Conservation (phyloP, 1,284 basidiomycete species). For the Puccinia novopanici region DNA sequence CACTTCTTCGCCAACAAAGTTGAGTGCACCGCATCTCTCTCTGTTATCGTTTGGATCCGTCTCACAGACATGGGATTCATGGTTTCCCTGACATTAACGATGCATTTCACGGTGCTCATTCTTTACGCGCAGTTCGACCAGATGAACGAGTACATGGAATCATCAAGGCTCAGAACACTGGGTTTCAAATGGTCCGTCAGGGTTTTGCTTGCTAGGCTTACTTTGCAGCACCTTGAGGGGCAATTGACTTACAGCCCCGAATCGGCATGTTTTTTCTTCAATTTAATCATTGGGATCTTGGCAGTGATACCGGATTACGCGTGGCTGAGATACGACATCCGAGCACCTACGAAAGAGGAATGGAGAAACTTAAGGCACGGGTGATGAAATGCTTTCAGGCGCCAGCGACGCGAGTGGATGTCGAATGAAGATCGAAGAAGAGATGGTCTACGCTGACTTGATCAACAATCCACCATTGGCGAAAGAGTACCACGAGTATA, state of each 20-base stretch:
- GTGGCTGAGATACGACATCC: slow-evolving; percentile 58
- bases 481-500: slow-evolving; percentile 55
- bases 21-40: slow-evolving; percentile 64
- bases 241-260: neutral
- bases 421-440: slow-evolving; percentile 55
- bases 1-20: slow-evolving; percentile 74
- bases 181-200: slow-evolving; percentile 55
- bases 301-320: slow-evolving; percentile 59
- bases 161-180: slow-evolving; percentile 59
- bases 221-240: neutral
- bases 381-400: slow-evolving; percentile 59
- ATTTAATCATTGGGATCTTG: neutral
- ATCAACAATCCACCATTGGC: slow-evolving; percentile 55
- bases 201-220: neutral
- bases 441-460: slow-evolving; percentile 58
- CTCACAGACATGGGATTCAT: neutral
- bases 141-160: slow-evolving; percentile 60
- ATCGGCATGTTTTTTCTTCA: neutral
- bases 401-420: slow-evolving; percentile 60
- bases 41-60: slow-evolving; percentile 57
- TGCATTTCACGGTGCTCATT: neutral
- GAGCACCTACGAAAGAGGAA: slow-evolving; percentile 57
- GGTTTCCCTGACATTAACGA: neutral
- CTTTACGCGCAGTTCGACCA: slow-evolving; percentile 2
- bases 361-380: slow-evolving; percentile 55